Base-by-base conservation (phyloP, 495 filamentous ascomycete species). In the Talaromyces ruber region DNA sequence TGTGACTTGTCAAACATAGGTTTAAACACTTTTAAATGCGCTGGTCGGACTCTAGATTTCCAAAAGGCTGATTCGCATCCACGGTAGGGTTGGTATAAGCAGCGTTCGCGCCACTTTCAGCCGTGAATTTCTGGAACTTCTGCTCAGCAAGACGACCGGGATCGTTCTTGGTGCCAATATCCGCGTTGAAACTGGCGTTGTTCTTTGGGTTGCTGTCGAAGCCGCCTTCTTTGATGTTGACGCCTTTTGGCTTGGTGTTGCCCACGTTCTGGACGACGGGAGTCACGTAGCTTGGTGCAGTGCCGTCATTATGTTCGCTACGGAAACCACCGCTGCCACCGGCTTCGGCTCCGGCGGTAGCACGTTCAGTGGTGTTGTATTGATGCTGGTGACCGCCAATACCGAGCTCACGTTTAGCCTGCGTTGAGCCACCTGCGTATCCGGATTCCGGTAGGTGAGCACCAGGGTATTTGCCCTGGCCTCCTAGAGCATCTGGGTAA, bases 81-180 rank as follows among this genome's bases (percentile, higher is more conserved):
- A 60, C 58, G 1, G 58, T 60, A 9, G 58, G 34, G n/a, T 74
- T 69, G 16, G 67, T 66, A 29, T 68, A 72, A 9, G 67, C 69
- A 18, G 72, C 74, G 59, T 71, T 72, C 8, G 65, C 65, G 7
- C 73, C 76, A 64, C 74, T 76, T 65, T 79, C 66, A 43, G 72
- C 74, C 59, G 69, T 68, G 18, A 53, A 62, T 43, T 67, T 72
- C 73, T 81, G 68, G 63, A 84, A 79, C 58, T 79, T 74, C 25
- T 71, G 61, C 72, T 80, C 76, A 14, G 84, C 84, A 18, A 71
- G 62, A 25, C 85, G 71, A n/a, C 83, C 83, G 22, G 87, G 86
- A 72, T 89, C 87, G 62, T 87, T 76, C 61, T 82, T 67, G 6
- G 71, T 72, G 4, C 86, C 86, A 67, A 89, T 83, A 3, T 87